Evolutionary conservation across 805 yeast genomes (phyloP), one percentile per base, ranked within the genome.

Genomic region (Lipomyces spencermartinsiae): DNA sequence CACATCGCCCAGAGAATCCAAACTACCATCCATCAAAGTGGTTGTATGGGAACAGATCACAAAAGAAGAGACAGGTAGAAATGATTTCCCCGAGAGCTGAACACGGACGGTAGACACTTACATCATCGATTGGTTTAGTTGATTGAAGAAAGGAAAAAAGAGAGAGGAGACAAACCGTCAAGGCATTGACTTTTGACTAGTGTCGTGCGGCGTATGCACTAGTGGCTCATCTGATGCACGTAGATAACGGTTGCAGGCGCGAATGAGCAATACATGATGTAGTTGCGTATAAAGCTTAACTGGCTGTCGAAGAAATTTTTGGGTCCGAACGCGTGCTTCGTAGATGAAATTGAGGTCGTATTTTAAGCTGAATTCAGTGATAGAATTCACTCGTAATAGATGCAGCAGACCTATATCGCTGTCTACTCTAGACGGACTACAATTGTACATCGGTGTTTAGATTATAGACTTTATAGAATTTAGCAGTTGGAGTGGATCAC

Each of bases 101-200:
- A 68, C 61, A 57, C 71, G 65, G 68, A 66, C 39, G 59, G 31
- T 29, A 34, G 25, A 67, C 68, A 64, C 74, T 53, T 70, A 71
- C 74, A 72, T 72, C 74, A 72, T 66, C 29, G 74, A 70, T 64
- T 70, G 74, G 49, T 66, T 72, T 72, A 72, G 74, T 72, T 72
- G 74, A 70, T 62, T 39, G 55, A 66, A 64, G 56, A 64, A 60
- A 54, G 60, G 60, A 63, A 59, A 61, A 25, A 35, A 63, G 46
- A 59, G 49, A 34, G 19, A 63, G 46, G 16, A 39, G 14, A 25
- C n/a, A 43, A 43, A 16, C n/a, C 49, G 4, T 8, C 34, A 1
- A 9, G 9, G 31, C 7, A 10, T 25, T 53, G 9, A 14, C 33
- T 53, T 53, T 31, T 1, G 22, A 49, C 4, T n/a, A 4, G 54